phyloP scores from a whole-genome alignment of 192 early-diverging fungal species.

The Coemansia sp. region DNA sequence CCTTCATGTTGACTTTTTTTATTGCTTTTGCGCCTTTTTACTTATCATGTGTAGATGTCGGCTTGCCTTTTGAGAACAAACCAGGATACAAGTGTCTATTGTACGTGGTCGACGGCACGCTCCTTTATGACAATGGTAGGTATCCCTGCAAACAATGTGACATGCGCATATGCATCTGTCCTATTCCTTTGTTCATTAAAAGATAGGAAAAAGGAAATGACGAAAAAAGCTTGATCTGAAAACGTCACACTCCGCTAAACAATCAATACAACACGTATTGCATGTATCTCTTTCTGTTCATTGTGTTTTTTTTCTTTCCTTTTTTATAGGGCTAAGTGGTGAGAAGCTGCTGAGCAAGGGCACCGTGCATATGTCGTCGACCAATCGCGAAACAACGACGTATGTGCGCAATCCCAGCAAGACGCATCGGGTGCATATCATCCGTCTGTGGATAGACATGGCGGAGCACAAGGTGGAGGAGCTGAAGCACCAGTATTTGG shows the following conservation, averaged over 20 bases:
- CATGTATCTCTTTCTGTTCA: too few relatives aligned
- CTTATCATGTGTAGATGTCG: conserved; percentile 34
- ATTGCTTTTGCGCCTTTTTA: neutral
- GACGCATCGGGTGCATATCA: conserved; percentile 42
- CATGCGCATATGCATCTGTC: neutral
- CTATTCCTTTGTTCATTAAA: neutral
- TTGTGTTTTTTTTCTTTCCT: neutral
- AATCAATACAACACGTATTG: too few relatives aligned
- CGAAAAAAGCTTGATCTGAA: neutral
- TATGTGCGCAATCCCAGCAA: conserved; percentile 49
- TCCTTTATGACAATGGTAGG: conserved; percentile 49
- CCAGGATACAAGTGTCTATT: conserved; percentile 46
- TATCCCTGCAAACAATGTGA: conserved; percentile 1
- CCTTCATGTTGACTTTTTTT: conserved; percentile 8
- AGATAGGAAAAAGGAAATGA: neutral
- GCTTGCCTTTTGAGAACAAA: conserved; percentile 38
- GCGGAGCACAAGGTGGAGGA: conserved; percentile 5
- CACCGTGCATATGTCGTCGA: conserved; percentile 37
- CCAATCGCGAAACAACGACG: conserved; percentile 18
- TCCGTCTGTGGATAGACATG: conserved; percentile 48
- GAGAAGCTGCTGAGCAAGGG: conserved; percentile 49
- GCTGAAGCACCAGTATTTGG: neutral
- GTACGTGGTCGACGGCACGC: conserved; percentile 43
- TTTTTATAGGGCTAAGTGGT: conserved; percentile 25
- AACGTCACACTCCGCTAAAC: neutral